Evolutionary conservation across 495 filamentous ascomycete genomes (phyloP).

Genomic region (Hypomontagnella monticulosa): DNA sequence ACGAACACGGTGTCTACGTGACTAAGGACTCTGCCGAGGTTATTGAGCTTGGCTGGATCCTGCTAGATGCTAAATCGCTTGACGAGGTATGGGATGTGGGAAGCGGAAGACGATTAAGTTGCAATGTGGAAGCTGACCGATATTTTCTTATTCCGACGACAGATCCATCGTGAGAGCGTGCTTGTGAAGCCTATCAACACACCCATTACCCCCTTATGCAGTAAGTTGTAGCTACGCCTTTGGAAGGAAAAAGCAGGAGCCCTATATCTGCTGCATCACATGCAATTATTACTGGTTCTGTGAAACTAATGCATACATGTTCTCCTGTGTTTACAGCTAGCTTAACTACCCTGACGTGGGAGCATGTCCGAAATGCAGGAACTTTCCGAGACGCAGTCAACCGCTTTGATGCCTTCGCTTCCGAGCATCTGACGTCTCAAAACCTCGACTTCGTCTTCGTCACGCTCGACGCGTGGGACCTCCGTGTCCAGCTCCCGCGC

Average conservation of each 20-base stretch:
- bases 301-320: constrained; percentile 23
- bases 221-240: constrained; percentile 67
- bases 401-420: constrained; percentile 90
- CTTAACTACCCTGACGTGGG: constrained; percentile 97
- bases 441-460: constrained; percentile 97
- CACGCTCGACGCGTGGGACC: constrained; percentile 97
- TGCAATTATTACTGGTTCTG: not conserved
- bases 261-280: not conserved
- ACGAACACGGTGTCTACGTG: constrained; percentile 98
- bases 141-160: constrained; percentile 20
- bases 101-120: constrained; percentile 8
- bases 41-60: constrained; percentile 97
- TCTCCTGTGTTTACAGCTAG: constrained; percentile 69
- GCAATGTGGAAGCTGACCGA: constrained; percentile 26
- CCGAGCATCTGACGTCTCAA: constrained; percentile 83
- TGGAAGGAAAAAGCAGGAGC: not conserved
- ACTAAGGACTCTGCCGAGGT: constrained; percentile 99
- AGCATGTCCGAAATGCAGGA: constrained; percentile 95
- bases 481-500: constrained; percentile 95
- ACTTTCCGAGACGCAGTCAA: constrained; percentile 96
- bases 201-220: constrained; percentile 97
- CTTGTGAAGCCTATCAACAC: constrained; percentile 99
- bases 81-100: constrained; percentile 75
- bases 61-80: constrained; percentile 87
- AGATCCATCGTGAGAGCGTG: constrained; percentile 94